Conservation (phyloP, 352 stramenopile genomes). For the Pythium myriotylum region DNA sequence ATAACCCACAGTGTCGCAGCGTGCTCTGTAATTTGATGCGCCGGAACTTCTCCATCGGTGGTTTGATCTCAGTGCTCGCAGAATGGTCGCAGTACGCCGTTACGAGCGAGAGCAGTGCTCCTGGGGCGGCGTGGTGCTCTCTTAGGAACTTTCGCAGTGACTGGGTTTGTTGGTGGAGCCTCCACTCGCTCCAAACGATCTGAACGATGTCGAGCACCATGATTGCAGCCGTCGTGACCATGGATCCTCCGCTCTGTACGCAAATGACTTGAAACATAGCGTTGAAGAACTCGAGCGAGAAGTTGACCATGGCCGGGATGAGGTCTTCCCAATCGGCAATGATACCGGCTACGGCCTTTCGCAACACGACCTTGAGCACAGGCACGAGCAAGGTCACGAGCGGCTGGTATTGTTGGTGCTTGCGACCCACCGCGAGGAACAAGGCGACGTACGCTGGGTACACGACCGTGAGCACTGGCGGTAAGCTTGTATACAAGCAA, state of each 20-base stretch:
- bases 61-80: not conserved
- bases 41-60: not conserved
- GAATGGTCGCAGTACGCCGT: not conserved
- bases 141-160: not conserved
- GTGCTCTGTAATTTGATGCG: conserved; percentile 1
- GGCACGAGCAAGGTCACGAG: conserved; percentile 9
- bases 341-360: conserved; percentile 2
- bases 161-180: not conserved
- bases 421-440: conserved; percentile 5
- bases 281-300: conserved; percentile 40
- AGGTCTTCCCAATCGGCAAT: conserved; percentile 30
- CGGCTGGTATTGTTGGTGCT: conserved; percentile 4
- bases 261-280: conserved; percentile 33
- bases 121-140: not conserved
- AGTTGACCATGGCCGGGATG: conserved; percentile 31
- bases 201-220: conserved; percentile 11
- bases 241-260: conserved; percentile 29
- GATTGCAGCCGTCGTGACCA: conserved; percentile 8
- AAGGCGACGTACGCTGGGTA: conserved; percentile 18
- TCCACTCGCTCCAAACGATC: not conserved
- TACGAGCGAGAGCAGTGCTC: not conserved
- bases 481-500: conserved; percentile 1
- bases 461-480: conserved; percentile 12
- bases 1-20: conserved; percentile 8
- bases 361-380: conserved; percentile 12